Percentiles rank a stretch among this genome's conserved stretches.
Evolutionary conservation across 306 rosid genomes (phyloP).

Genomic region (Fragaria ananassa): DNA sequence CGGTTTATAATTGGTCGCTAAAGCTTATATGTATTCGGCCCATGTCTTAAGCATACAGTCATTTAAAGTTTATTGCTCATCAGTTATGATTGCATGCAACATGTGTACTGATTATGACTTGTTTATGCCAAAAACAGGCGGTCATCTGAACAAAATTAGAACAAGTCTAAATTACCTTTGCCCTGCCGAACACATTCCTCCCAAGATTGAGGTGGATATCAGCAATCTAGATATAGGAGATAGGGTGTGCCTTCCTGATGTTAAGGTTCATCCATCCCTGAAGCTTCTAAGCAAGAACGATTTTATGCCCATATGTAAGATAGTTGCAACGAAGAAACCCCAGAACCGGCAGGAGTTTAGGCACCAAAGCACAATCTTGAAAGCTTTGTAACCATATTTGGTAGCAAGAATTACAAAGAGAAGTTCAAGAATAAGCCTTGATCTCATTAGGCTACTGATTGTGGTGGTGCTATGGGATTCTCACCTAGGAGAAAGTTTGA

Average conservation of each 20-base stretch:
- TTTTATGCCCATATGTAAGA: constrained; percentile 72
- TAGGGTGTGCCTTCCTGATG: constrained; percentile 56
- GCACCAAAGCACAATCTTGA: constrained; percentile 11
- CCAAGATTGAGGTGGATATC: constrained; percentile 78
- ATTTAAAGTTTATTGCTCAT: background rate
- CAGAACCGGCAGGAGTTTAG: constrained; percentile 35
- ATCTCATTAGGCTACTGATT: constrained; percentile 4
- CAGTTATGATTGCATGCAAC: constrained; percentile 15
- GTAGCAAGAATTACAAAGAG: constrained; percentile 16
- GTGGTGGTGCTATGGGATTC: background rate
- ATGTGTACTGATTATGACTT: constrained; percentile 6
- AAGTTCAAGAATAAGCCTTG: constrained; percentile 19
- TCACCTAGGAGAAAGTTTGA: background rate
- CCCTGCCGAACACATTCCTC: constrained; percentile 81
- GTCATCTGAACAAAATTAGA: constrained; percentile 64
- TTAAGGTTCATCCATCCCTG: constrained; percentile 70
- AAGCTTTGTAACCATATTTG: background rate
- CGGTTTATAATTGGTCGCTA: background rate
- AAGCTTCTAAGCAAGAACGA: constrained; percentile 85
- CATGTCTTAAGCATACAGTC: background rate
- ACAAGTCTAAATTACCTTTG: constrained; percentile 58
- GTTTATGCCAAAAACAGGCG: constrained; percentile 50
- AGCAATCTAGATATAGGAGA: constrained; percentile 82
- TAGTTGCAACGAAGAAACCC: constrained; percentile 49
- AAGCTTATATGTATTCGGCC: background rate